Evolutionary conservation across 208 protist species (phyloP), one percentile per base, ranked within the genome.

Genomic region (Leishmania arabica): DNA sequence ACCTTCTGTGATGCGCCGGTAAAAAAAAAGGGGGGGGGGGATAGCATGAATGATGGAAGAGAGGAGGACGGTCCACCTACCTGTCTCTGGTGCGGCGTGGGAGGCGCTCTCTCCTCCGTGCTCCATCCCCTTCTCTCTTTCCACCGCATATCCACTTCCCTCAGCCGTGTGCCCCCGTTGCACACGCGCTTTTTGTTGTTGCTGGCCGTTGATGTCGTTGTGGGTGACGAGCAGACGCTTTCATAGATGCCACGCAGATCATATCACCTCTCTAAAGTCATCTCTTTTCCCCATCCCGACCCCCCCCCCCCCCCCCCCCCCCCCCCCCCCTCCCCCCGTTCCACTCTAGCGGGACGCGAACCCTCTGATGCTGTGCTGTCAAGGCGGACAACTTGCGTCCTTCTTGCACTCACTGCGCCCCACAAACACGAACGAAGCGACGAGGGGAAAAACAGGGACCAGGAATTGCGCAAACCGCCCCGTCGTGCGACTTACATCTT

Each of bases 181-280:
- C 34, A n/a, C 40, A 49, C 6, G 42, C 4, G 24, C 66, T 13
- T 31, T 49, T 49, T 47, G 17, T 27, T 42, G 13, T 81, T 81
- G 37, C 42, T 66, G 40, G 17, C 77, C 19, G 68, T 64, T 51
- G 24, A 27, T 27, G 7, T 72, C 0, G 21, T n/a, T 31, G 6
- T 78, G 66, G 40, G 40, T 47, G 24, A 71, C 66, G 13, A 51
- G 13, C 42, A 42, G 24, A 71, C 53, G 13, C 77, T 86, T 34
- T 79, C 24, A 81, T 45, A 15, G 40, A 45, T 71, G 66, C 21
- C 40, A 71, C 66, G 4, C 2, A 27, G 66, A 42, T 27, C 6
- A 17, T 71, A 31, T 71, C 45, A 17, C 24, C 21, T 51, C 27
- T 71, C 11, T 47, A 37, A 45, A 45, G 3, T 15, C 21, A 42